phyloP scores from a whole-genome alignment of 2,329 filamentous ascomycete genomes.

The Mollisiaceae sp. region DNA sequence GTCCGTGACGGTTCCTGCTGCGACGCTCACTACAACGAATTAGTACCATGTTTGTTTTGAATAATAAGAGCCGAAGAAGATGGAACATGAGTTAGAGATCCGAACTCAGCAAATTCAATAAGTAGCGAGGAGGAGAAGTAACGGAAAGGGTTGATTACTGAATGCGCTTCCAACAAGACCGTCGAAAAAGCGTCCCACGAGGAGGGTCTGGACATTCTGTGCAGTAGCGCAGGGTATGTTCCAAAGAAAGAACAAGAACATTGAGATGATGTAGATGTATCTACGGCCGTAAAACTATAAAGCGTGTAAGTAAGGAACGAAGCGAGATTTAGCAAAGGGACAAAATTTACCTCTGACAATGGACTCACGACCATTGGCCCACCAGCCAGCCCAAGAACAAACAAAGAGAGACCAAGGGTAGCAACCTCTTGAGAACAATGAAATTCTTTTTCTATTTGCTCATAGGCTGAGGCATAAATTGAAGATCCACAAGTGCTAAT shows the following conservation, averaged over 20 bases:
- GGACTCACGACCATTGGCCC: slow-evolving; percentile 71
- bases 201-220: slow-evolving; percentile 74
- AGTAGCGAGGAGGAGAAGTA: no score
- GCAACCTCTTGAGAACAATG: slow-evolving; percentile 45
- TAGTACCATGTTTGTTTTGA: no score
- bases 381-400: slow-evolving; percentile 62
- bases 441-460: slow-evolving; percentile 33
- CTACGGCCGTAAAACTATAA: slow-evolving; percentile 77
- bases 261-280: slow-evolving; percentile 69
- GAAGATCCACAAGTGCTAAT: slow-evolving; percentile 78
- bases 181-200: slow-evolving; percentile 77
- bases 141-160: slow-evolving; percentile 16
- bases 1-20: slow-evolving; percentile 83
- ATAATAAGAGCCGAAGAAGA: no score
- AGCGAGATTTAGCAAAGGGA: neutral
- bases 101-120: no score
- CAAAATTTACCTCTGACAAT: slow-evolving; percentile 55
- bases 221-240: slow-evolving; percentile 80
- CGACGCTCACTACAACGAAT: slow-evolving; percentile 58
- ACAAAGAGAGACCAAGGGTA: slow-evolving; percentile 62
- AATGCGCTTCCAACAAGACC: slow-evolving; percentile 72
- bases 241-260: slow-evolving; percentile 68
- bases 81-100: no score
- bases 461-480: slow-evolving; percentile 81
- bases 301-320: neutral